Base-by-base conservation (phyloP, 1,284 basidiomycete species). In the Lentinula novae-zelandiae region DNA sequence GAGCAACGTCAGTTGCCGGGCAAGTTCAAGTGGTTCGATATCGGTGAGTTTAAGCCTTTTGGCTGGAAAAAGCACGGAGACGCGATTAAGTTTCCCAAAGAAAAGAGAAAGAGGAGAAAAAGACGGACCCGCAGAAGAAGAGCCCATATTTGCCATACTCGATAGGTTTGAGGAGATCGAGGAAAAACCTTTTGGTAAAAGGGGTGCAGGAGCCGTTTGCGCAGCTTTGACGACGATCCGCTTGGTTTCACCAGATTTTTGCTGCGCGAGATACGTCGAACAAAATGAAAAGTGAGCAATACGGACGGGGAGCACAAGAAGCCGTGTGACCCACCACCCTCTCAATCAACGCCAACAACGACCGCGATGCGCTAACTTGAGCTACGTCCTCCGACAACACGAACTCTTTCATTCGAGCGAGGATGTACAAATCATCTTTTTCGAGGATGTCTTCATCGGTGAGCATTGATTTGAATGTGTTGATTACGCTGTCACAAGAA, bases 1-100 rank as follows among this genome's bases (percentile, higher is more conserved):
- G 78, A 97, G 84, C 60, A 98, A 86, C 0, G 97, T 98, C 58
- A 99, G 77, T 72, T 99, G 97, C 44, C 97, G 84, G 0, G 95
- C 96, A 17, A 99, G 74, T 74, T 99, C 97, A 36, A 96, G 73
- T 1, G 96, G 82, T 67, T 99, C 95, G 53, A 97, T 85, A 65
- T 96, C 94, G n/a, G 89, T 73, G 17, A 96, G 78, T 67, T 93
- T 94, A 64, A 94, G 75, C 75, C 89, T 93, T 74, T 87, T 90
- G 64, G 79, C 82, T 10, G 3, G 10, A 2, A 8, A 34, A 33
- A n/a, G 4, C 22, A 48, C 7, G 8, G 20, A 48, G 7, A 20
- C 9, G 20, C 9, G 42, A 12, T 38, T 38, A 6, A 38, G 36
- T 38, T 9, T 38, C 8, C 8, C 7, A 38, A 38, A 8, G 36